Evolutionary conservation across 345 rosid genomes (phyloP), one percentile per base, ranked within the genome.

Genomic region (Moricandia moricandioides): DNA sequence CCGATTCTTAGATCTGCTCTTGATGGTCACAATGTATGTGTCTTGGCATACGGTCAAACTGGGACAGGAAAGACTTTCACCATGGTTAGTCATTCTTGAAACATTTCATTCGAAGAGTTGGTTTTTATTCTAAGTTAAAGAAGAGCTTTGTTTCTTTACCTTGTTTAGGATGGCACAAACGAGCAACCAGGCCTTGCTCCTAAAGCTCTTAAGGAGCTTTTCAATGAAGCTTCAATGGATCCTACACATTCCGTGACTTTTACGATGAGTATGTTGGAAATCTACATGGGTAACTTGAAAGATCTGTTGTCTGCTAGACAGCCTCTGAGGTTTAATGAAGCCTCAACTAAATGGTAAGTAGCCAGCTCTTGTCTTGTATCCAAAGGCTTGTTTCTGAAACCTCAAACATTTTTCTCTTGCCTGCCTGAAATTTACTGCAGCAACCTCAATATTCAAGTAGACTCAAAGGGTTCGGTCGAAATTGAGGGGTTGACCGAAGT

Each of bases 1-100:
- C 92, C 97, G 3, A 82, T 91, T 69, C 85, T 91, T 70, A 83
- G 90, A 86, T 94, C 93, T 63, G 98, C 95, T 2, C 90, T 94
- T 34, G 97, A 94, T 68, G 98, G 98, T 34, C 86, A 91, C 83
- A 88, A 88, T 79, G 98, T 84, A 16, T 91, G 95, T 65, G 76
- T 94, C n/a, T 79, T 94, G 71, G 98, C 98, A 10, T 94, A 87
- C 78, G 97, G 97, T 67, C 97, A 91, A 84, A 93, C 98, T 1
- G 92, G 95, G n/a, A 90, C 95, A 5, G 97, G 98, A 62, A 94
- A 94, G 87, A 94, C 96, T 35, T 91, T 83, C 71, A 87, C 98
- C 47, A 94, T 91, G 98, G 97, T 88, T 39, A 78, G 89, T 76
- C 49, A 33, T 40, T 76, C 72, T 68, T 67, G 62, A 7, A 13